Percentiles rank a stretch among this genome's conserved stretches.
phyloP scores from a whole-genome alignment of 345 rosid genomes.

The Turnera subulata region DNA sequence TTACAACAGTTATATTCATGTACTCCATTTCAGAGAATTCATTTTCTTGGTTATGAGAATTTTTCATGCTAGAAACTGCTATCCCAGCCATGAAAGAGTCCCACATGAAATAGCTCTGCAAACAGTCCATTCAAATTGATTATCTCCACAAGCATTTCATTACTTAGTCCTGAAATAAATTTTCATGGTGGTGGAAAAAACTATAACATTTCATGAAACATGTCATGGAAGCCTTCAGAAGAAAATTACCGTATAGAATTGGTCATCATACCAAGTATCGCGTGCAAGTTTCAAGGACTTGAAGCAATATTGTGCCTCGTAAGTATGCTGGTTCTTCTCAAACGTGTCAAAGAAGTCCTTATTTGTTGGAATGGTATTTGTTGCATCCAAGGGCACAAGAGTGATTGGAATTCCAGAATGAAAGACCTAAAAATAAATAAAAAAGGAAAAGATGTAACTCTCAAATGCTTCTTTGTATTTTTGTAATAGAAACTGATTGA shows the following conservation, averaged over 20 bases:
- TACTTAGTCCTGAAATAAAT: neutral
- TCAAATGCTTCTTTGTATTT: neutral
- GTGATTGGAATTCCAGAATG: constrained; percentile 87
- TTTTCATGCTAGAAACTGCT: constrained; percentile 69
- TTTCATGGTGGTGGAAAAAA: too few relatives aligned
- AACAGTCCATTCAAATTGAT: neutral
- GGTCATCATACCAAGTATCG: constrained; percentile 60
- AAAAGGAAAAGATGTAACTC: neutral
- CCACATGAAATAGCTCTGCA: constrained; percentile 93
- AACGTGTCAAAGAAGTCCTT: constrained; percentile 56
- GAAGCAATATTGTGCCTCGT: constrained; percentile 77
- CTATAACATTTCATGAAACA: too few relatives aligned
- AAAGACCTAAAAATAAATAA: constrained; percentile 56
- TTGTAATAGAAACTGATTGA: neutral
- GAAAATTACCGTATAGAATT: constrained; percentile 49
- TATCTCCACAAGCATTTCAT: neutral
- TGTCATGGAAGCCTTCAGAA: neutral
- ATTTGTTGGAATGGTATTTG: constrained; percentile 69
- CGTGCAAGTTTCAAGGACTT: constrained; percentile 69
- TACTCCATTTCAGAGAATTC: constrained; percentile 84
- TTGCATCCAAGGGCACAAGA: constrained; percentile 84
- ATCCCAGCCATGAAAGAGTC: constrained; percentile 83
- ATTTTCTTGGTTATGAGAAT: constrained; percentile 39
- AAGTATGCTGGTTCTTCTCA: constrained; percentile 54
- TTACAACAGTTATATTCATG: constrained; percentile 76